Evolutionary conservation across 78 protist species (phyloP), one percentile per base, ranked within the genome.

Genomic region (Dictyostelium firmibasis): DNA sequence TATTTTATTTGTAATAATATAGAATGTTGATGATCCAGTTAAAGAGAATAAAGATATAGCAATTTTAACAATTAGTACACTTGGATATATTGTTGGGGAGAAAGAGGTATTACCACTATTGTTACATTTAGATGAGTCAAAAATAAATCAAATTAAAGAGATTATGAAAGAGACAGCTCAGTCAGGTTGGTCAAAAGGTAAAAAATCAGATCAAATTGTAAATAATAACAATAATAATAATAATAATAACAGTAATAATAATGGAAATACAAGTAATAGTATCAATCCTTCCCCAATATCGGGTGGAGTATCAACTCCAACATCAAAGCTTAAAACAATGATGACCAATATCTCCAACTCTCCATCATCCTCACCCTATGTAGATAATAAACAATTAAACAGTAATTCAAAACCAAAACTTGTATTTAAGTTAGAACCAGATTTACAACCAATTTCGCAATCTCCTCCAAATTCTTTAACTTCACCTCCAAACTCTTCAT

Each of bases 11-110:
- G 18, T 7, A 50, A 50, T 50, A 47, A 50, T 50, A 25, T 85
- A 72, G 84, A 75, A 36, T 67, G 62, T 64, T 13, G 92, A 86
- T 69, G 94, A 89, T 70, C 33, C 43, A 47, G 20, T 38, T 5
- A 89, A 81, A 81, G 94, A 89, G 43, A 89, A 78, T 81, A 89
- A 44, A 70, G 94, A 89, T 23, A 78, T 89, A 29, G 41, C 77
- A 4, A 20, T 75, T 43, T 74, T 77, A 69, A 78, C 50, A 47
- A 41, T 89, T 64, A 36, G 85, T 25, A 89, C 94, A 69, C 20
- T 89, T 10, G 31, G 35, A 13, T 35, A 69, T 5, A 69, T 89
- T 5, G 53, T 70, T 69, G 64, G 74, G 11, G 94, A 89, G 27
- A 78, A 64, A 35, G 94, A 89, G n/a, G 43, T 89, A 10, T 50